Conservation (phyloP, 2,329 filamentous ascomycete species). For the Didymella sp. region DNA sequence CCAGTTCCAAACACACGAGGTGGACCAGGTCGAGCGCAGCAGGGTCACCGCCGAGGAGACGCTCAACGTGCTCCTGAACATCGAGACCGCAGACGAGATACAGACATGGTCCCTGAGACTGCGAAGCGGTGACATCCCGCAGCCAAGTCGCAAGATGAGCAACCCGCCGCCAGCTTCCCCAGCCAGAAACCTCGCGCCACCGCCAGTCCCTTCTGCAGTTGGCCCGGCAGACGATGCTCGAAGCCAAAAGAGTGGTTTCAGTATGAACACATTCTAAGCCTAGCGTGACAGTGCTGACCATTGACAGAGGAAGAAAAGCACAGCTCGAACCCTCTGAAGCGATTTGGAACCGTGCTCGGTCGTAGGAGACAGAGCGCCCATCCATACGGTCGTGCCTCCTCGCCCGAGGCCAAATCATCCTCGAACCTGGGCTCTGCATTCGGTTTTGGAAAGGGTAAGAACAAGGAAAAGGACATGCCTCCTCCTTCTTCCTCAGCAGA, state of each 20-base stretch:
- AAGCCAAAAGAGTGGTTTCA: conserved; percentile 59
- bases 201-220: conserved; percentile 40
- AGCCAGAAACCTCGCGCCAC: conserved; percentile 46
- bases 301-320: conserved; percentile 46
- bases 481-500: conserved; percentile 44
- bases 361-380: conserved; percentile 50
- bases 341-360: conserved; percentile 51
- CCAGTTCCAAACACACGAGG: conserved; percentile 90
- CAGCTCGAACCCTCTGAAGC: conserved; percentile 49
- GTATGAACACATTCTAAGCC: conserved; percentile 1
- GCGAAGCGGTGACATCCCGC: conserved; percentile 48
- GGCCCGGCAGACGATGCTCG: conserved; percentile 59
- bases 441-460: conserved; percentile 69
- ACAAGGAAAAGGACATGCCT: conserved; percentile 63
- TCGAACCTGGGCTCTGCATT: conserved; percentile 64
- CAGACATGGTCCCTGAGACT: conserved; percentile 68
- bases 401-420: conserved; percentile 60
- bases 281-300: conserved; percentile 15
- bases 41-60: conserved; percentile 78
- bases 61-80: conserved; percentile 81
- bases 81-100: conserved; percentile 87
- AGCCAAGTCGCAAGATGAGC: conserved; percentile 42
- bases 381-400: conserved; percentile 49
- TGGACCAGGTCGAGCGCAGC: conserved; percentile 81
- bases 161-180: conserved; percentile 35